These are phyloP conservation scores for Colletotrichum somersetense DNA, from an alignment of 2,329 filamentous ascomycete species.

Conservation along the genomic window DNA sequence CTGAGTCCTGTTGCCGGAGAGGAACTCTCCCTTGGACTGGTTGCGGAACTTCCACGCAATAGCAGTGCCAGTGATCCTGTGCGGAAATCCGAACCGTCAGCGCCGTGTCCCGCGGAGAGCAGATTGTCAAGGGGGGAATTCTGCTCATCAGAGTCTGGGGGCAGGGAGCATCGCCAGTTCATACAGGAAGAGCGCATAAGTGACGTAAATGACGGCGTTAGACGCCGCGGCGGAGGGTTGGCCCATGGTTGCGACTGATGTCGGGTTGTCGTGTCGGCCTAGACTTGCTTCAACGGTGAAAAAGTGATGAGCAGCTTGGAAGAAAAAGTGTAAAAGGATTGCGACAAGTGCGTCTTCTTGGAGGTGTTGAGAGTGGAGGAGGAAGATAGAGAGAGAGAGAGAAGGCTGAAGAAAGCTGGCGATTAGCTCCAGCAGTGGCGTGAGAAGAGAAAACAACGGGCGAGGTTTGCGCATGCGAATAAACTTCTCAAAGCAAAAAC, in stretches of 20 bases:
- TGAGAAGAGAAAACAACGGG: constrained; percentile 20
- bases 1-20: constrained; percentile 84
- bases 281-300: background rate
- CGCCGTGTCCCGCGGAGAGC: background rate
- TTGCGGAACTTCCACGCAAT: constrained; percentile 70
- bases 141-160: background rate
- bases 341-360: background rate
- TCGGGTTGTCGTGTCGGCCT: background rate
- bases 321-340: background rate
- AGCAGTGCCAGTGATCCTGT: constrained; percentile 75
- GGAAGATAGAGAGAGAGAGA: background rate
- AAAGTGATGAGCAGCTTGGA: background rate
- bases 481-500: constrained; percentile 3
- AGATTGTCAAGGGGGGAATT: background rate
- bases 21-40: constrained; percentile 78
- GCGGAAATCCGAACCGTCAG: constrained; percentile 15
- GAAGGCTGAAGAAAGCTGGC: background rate
- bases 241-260: constrained; percentile 67
- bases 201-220: constrained; percentile 86
- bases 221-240: constrained; percentile 81
- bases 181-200: constrained; percentile 83
- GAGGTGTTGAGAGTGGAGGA: background rate
- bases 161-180: constrained; percentile 45
- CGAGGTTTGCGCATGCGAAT: constrained; percentile 30
- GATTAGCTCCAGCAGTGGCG: constrained; percentile 25